Base-by-base conservation (phyloP, 768 basidiomycete species). In the Leucocoprinus sp. region DNA sequence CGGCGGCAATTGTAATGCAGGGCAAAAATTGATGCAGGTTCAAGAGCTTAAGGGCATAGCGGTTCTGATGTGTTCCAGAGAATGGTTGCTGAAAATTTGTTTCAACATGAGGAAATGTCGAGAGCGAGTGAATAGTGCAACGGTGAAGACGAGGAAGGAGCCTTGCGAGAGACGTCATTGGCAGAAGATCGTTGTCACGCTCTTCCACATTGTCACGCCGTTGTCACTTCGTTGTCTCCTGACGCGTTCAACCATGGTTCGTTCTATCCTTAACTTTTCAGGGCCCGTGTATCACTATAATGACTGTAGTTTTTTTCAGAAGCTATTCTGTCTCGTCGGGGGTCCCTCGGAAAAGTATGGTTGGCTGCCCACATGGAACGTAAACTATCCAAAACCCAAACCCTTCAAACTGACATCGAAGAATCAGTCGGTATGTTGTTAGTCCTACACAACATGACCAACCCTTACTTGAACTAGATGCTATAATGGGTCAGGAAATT, bases 311-410 rank as follows among this genome's bases (percentile, higher is more conserved):
- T 93, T 63, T 93, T 90, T 61, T 92, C 91, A 40, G 92, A 96
- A 61, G 83, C 90, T 27, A 91, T 98, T 64, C 75, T 96, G 54
- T 90, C 91, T 37, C 84, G 92, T 55, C 84, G 91, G 45, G 93
- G 95, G 35, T 90, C 95, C 3, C 72, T 99, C 29, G 95, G 92
- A 27, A 90, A 84, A 69, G 92, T 99, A 71, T 99, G 96, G 96
- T 84, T 99, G 43, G 93, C 95, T 33, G 95, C 96, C 1, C 95
- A 97, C 73, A 93, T 95, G 82, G 93, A 97, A 65, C 81, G 91
- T 58, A 97, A 97, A 70, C 81, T 99, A 57, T 92, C 89, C 55
- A 99, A 98, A 66, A 82, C 84, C 21, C 91, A 95, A 62, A 92
- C 95, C 1, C 68, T 96, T 2, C 88, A 93, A 58, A 93, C 93